Evolutionary conservation across 148 eudicot species (phyloP).

Genomic region (Fagopyrum esculentum): DNA sequence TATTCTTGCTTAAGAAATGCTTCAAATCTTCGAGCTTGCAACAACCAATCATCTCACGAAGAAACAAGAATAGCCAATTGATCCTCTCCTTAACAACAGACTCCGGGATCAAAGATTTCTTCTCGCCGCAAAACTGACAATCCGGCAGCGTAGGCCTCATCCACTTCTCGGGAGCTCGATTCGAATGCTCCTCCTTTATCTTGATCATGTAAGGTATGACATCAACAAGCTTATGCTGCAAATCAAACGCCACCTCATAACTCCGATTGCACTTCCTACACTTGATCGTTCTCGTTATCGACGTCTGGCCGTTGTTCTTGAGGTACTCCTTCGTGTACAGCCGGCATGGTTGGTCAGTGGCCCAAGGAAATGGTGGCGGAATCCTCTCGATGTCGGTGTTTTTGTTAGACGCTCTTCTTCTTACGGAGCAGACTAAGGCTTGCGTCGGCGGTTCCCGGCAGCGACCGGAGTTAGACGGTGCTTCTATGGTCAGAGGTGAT

Average conservation of each 20-base stretch:
- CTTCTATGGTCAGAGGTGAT: background rate
- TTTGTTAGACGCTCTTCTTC: too few species aligned
- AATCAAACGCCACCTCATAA: constrained; percentile 16
- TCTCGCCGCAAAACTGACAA: constrained; percentile 20
- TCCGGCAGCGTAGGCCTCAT: constrained; percentile 10
- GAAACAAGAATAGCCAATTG: too few species aligned
- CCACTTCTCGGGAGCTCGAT: constrained; percentile 19
- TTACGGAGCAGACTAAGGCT: too few species aligned
- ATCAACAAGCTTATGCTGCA: constrained; percentile 7
- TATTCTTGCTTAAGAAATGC: too few species aligned
- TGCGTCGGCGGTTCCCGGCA: too few species aligned
- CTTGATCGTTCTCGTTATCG: constrained; percentile 5
- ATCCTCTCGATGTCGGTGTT: too few species aligned
- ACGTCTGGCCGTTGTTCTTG: too few species aligned
- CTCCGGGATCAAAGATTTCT: constrained; percentile 17
- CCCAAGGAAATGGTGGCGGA: too few species aligned
- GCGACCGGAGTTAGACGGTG: too few species aligned
- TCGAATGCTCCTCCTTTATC: constrained; percentile 7
- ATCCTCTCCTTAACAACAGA: background rate
- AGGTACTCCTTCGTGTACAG: too few species aligned
- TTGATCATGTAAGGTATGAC: background rate
- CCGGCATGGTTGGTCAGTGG: too few species aligned
- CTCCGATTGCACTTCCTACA: constrained; percentile 20
- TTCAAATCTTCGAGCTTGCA: too few species aligned
- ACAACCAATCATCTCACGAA: background rate